Base-by-base conservation (phyloP, 129 eudicot genomes). In the Helichrysum umbraculigerum region DNA sequence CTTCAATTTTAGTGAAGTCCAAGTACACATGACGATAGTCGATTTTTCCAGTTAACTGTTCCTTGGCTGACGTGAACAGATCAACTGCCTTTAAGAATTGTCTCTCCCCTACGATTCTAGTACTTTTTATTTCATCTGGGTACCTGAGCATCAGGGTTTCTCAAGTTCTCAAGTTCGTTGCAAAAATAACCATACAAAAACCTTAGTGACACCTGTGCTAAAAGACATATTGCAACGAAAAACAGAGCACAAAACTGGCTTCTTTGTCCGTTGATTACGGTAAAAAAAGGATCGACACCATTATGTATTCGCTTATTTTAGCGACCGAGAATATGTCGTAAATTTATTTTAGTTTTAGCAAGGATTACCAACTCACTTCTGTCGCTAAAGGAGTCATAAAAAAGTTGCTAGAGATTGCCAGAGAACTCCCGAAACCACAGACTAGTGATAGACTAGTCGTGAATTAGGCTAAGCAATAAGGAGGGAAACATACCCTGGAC, bases 81-180 rank as follows among this genome's bases (percentile, higher is more conserved):
- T 84, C 83, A 6, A 75, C 91, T 7, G 95, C 91, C 65, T 89
- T 89, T 51, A 54, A 59, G 62, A 84, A 89, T 44, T 89, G 95
- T 71, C 95, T 85, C 69, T 89, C 87, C 25, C 91, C 95, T 15
- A 89, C 84, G 33, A 89, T 86, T 79, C 84, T 79, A 29, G 91
- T 89, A 84, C 95, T 89, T 71, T 82, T 78, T 50, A 78, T 78
- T 80, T 89, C 95, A 82, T 89, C 85, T 3, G 95, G 89, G 71
- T 84, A 84, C 56, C 90, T 86, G 21, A 67, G 39, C n/a, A 20
- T 47, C 42, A 1, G 17, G 2, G 56, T 77, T 56, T 47, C 39
- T 52, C 68, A 35, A 2, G n/a, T 34, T 67, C 6, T n/a, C 3
- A 21, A 21, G 9, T 32, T 65, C 32, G 22, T 57, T 33, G 4